Evolutionary conservation across 2,329 filamentous ascomycete genomes (phyloP).

Genomic region (Verticillium klebahnii): DNA sequence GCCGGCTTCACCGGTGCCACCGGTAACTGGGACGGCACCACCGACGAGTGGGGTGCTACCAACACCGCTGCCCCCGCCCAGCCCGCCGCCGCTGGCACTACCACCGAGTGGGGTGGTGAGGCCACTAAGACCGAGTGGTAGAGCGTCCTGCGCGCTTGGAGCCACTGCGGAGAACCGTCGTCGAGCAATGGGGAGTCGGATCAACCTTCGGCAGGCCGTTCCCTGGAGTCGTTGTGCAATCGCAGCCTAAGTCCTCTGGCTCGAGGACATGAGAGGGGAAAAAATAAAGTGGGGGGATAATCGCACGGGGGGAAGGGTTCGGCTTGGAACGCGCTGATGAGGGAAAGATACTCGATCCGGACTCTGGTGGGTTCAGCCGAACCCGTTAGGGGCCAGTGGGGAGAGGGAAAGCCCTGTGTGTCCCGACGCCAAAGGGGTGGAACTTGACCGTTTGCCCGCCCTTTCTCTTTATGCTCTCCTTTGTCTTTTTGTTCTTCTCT

Average conservation of each 20-base stretch:
- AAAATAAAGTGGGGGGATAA: background rate
- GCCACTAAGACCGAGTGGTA: slow-evolving; percentile 50
- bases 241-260: background rate
- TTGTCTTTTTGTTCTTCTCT: background rate
- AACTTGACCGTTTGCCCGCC: slow-evolving; percentile 82
- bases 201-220: slow-evolving; percentile 21
- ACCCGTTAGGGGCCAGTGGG: slow-evolving; percentile 17
- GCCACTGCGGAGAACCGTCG: slow-evolving; percentile 14
- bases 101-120: slow-evolving; percentile 64
- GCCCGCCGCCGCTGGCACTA: slow-evolving; percentile 62
- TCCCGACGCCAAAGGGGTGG: slow-evolving; percentile 62
- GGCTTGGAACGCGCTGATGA: slow-evolving; percentile 80
- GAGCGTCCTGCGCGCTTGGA: slow-evolving; percentile 12
- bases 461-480: background rate
- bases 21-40: slow-evolving; percentile 53
- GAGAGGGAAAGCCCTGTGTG: slow-evolving; percentile 98
- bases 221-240: background rate
- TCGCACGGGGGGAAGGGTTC: slow-evolving; percentile 34
- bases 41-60: slow-evolving; percentile 56
- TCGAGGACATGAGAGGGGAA: slow-evolving; percentile 9
- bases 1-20: slow-evolving; percentile 63
- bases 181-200: slow-evolving; percentile 15
- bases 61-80: slow-evolving; percentile 41
- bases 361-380: background rate
- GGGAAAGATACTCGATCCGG: slow-evolving; percentile 88